phyloP scores from a whole-genome alignment of 139 green algal genomes.

The Dunaliella primolecta region DNA sequence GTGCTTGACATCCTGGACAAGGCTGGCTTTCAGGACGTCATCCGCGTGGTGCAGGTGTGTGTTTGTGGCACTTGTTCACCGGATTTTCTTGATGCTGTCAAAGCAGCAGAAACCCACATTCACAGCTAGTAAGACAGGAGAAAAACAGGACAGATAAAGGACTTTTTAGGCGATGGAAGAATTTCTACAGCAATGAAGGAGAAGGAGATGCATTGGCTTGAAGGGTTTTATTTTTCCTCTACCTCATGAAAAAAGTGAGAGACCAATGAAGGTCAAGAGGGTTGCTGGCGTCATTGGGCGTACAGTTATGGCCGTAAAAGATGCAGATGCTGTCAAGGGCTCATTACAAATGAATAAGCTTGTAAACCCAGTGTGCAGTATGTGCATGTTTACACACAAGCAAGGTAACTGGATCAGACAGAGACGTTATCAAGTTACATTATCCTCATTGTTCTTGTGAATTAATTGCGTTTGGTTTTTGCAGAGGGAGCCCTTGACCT shows the following conservation, averaged over 20 bases:
- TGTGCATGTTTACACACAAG: too few species aligned
- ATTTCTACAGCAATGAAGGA: conserved; percentile 19
- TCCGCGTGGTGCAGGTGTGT: neutral
- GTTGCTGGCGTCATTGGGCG: neutral
- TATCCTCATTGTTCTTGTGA: neutral
- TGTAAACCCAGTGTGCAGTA: too few species aligned
- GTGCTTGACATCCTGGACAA: conserved; percentile 23
- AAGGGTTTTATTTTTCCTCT: neutral
- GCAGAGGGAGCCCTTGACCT: neutral
- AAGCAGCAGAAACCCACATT: too few species aligned
- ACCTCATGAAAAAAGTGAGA: neutral
- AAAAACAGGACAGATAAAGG: conserved; percentile 35
- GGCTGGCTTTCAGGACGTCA: conserved; percentile 21
- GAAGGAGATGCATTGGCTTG: too few species aligned
- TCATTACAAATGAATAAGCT: too few species aligned
- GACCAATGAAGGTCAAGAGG: too few species aligned
- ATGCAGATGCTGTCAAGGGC: too few species aligned
- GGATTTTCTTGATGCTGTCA: too few species aligned
- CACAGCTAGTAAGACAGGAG: conserved; percentile 32
- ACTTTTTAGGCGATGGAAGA: conserved; percentile 14
- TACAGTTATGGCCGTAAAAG: neutral
- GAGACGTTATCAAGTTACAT: too few species aligned
- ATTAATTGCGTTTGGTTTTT: neutral
- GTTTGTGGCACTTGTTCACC: neutral
- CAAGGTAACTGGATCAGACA: too few species aligned